Conservation (phyloP, 352 stramenopile genomes). For the Phytophthora pistaciae region DNA sequence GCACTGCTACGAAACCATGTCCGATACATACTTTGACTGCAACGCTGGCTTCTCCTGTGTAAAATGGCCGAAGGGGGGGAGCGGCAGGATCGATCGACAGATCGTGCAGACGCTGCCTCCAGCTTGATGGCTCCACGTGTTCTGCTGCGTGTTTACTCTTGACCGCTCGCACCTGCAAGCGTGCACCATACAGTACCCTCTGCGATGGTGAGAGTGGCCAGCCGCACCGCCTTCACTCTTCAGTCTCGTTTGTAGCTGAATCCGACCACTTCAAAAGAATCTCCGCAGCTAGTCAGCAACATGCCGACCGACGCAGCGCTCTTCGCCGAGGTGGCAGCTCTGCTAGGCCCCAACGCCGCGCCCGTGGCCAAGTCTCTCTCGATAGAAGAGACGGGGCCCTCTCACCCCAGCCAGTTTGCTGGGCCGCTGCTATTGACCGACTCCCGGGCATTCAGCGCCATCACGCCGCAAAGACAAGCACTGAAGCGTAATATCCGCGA, state of each 20-base stretch:
- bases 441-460: neutral
- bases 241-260: neutral
- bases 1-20: too few relatives aligned
- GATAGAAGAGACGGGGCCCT: neutral
- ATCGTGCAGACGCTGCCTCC: neutral
- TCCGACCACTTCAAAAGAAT: neutral
- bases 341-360: neutral
- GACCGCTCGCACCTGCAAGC: neutral
- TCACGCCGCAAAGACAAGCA: neutral
- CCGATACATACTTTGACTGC: neutral
- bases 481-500: slow-evolving; percentile 4
- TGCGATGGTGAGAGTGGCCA: neutral
- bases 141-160: slow-evolving; percentile 1
- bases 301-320: neutral
- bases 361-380: neutral
- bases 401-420: neutral
- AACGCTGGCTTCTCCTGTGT: neutral
- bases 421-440: neutral
- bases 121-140: neutral
- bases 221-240: neutral
- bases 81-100: neutral
- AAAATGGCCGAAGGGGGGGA: neutral
- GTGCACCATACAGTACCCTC: neutral
- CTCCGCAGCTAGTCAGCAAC: neutral
- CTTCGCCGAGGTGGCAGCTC: neutral